Evolutionary conservation across 495 filamentous ascomycete species (phyloP).

Genomic region (Cudoniella acicularis): DNA sequence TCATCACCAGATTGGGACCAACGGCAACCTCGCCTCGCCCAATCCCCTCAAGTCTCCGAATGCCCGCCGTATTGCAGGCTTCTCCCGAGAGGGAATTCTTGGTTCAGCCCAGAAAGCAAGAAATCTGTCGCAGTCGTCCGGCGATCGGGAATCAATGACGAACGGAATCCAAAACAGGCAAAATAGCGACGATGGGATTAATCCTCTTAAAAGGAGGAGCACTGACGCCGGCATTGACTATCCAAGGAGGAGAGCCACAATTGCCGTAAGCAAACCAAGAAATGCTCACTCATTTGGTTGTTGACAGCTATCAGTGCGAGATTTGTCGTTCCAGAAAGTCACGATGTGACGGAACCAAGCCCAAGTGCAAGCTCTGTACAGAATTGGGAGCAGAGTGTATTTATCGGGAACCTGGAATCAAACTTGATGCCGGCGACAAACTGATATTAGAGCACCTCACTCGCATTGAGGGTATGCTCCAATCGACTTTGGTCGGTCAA

Average conservation of each 20-base stretch:
- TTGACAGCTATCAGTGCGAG: conserved; percentile 57
- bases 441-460: conserved; percentile 74
- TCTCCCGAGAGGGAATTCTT: conserved; percentile 54
- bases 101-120: conserved; percentile 55
- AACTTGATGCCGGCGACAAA: conserved; percentile 82
- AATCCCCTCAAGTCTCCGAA: conserved; percentile 48
- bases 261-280: conserved; percentile 54
- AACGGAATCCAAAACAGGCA: conserved; percentile 42
- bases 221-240: conserved; percentile 65
- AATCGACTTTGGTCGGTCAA: conserved; percentile 55
- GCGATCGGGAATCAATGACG: conserved; percentile 28
- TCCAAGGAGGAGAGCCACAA: conserved; percentile 65
- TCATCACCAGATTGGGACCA: conserved; percentile 15
- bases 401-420: conserved; percentile 82
- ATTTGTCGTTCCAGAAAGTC: conserved; percentile 82
- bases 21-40: conserved; percentile 22
- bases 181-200: conserved; percentile 43
- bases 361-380: conserved; percentile 78
- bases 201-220: conserved; percentile 60
- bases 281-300: conserved; percentile 6
- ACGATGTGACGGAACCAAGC: conserved; percentile 76
- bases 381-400: conserved; percentile 80
- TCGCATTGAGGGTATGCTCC: conserved; percentile 73
- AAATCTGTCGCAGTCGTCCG: conserved; percentile 50
- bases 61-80: conserved; percentile 41